Conservation (phyloP, 2,329 filamentous ascomycete genomes). For the Phoma herbarum region DNA sequence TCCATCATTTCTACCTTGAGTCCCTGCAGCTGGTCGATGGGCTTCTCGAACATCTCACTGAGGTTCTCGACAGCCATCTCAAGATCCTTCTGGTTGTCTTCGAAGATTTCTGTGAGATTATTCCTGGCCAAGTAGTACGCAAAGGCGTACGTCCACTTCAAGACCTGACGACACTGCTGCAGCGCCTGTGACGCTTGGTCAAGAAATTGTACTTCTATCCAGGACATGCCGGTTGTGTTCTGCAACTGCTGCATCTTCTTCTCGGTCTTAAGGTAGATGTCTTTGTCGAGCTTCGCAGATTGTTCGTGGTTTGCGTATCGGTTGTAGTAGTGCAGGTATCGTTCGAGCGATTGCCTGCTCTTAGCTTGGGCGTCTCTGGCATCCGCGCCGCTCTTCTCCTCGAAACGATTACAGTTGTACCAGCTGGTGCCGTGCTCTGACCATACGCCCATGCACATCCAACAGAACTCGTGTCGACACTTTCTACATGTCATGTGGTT, state of each 20-base stretch:
- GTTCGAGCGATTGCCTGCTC: conserved; percentile 87
- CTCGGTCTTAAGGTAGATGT: conserved; percentile 94
- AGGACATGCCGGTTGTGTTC: conserved; percentile 92
- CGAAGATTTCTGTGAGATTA: conserved; percentile 96
- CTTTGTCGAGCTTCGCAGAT: conserved; percentile 94
- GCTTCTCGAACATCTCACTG: conserved; percentile 99
- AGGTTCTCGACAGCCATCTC: conserved; percentile 97
- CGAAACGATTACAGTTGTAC: conserved; percentile 99
- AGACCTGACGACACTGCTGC: conserved; percentile 95
- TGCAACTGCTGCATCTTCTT: conserved; percentile 99
- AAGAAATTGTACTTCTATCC: conserved; percentile 99
- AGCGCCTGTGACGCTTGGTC: conserved; percentile 92
- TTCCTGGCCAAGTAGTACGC: conserved; percentile 97
- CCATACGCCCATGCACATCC: conserved; percentile 99
- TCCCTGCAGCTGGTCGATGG: conserved; percentile 82
- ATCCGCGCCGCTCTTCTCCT: conserved; percentile 92
- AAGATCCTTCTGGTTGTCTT: conserved; percentile 97
- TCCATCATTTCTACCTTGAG: conserved; percentile 98
- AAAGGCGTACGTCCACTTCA: conserved; percentile 99
- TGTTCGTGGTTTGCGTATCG: conserved; percentile 99
- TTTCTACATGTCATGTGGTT: conserved; percentile 99
- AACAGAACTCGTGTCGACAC: conserved; percentile 96
- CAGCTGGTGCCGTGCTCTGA: conserved; percentile 98
- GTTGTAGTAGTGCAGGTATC: conserved; percentile 99
- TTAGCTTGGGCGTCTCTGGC: conserved; percentile 92